phyloP scores from a whole-genome alignment of 495 filamentous ascomycete species.

The Thozetella sp. region DNA sequence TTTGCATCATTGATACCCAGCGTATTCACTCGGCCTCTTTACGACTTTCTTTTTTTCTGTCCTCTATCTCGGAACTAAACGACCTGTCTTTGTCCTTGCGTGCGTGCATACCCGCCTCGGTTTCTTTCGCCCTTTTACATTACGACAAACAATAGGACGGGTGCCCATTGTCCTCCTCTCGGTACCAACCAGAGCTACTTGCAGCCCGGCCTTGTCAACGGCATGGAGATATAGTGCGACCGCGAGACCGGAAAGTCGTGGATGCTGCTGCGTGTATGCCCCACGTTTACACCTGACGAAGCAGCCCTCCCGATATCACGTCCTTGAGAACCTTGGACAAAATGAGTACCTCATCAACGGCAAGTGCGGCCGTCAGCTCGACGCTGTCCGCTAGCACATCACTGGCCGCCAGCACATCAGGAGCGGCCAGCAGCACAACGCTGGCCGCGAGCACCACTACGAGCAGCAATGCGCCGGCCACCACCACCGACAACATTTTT shows the following conservation, averaged over 20 bases:
- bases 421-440: background rate
- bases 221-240: too few species aligned
- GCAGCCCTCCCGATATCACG: too few species aligned
- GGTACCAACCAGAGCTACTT: too few species aligned
- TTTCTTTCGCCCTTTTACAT: too few species aligned
- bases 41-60: background rate
- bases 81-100: too few species aligned
- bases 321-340: too few species aligned
- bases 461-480: background rate
- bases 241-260: too few species aligned
- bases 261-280: background rate
- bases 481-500: background rate
- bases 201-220: too few species aligned
- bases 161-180: too few species aligned
- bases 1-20: slow-evolving; percentile 1
- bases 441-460: slow-evolving; percentile 5
- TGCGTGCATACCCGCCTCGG: too few species aligned
- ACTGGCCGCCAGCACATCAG: background rate
- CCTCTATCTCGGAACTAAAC: too few species aligned
- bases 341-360: background rate
- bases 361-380: background rate
- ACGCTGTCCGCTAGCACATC: background rate
- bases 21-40: background rate
- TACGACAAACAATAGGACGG: too few species aligned
- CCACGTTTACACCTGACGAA: background rate